These are phyloP conservation scores for Aspergillus thermomutatus DNA, from an alignment of 2,329 filamentous ascomycete species.

Conservation along the genomic window DNA sequence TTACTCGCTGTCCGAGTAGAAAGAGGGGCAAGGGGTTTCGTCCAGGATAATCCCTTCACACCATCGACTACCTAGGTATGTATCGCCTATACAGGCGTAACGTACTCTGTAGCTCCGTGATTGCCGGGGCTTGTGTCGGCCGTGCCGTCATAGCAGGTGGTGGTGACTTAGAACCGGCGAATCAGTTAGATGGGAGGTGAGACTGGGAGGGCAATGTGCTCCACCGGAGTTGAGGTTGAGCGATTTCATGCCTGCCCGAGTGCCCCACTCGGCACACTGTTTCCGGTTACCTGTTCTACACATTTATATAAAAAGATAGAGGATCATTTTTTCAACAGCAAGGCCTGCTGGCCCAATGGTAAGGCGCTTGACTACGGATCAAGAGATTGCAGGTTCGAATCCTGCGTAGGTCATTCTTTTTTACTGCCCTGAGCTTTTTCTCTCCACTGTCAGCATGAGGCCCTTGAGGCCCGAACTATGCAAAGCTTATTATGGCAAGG, in stretches of 20 bases:
- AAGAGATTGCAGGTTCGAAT: constrained; percentile 51
- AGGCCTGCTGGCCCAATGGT: constrained; percentile 41
- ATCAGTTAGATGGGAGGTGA: neutral
- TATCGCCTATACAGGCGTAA: neutral
- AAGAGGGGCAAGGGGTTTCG: neutral
- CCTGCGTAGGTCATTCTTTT: constrained; percentile 37
- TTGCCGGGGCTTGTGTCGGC: neutral
- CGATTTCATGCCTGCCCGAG: neutral
- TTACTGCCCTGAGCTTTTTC: constrained; percentile 1
- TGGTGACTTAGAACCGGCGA: neutral
- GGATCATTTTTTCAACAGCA: neutral
- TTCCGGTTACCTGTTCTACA: constrained; percentile 6
- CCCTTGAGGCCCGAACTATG: too few species aligned
- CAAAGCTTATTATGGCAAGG: too few species aligned
- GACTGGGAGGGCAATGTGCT: neutral
- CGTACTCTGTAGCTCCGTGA: neutral
- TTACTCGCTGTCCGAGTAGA: neutral
- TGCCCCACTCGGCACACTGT: constrained; percentile 21
- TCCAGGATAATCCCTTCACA: neutral
- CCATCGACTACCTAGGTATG: too few species aligned
- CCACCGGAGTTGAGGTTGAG: neutral
- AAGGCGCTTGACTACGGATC: constrained; percentile 53
- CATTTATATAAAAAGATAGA: neutral
- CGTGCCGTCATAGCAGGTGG: neutral
- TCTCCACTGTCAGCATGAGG: neutral